Percentiles rank a stretch among this genome's conserved stretches.
phyloP scores from a whole-genome alignment of 495 filamentous ascomycete genomes.

The Amniculicola lignicola region DNA sequence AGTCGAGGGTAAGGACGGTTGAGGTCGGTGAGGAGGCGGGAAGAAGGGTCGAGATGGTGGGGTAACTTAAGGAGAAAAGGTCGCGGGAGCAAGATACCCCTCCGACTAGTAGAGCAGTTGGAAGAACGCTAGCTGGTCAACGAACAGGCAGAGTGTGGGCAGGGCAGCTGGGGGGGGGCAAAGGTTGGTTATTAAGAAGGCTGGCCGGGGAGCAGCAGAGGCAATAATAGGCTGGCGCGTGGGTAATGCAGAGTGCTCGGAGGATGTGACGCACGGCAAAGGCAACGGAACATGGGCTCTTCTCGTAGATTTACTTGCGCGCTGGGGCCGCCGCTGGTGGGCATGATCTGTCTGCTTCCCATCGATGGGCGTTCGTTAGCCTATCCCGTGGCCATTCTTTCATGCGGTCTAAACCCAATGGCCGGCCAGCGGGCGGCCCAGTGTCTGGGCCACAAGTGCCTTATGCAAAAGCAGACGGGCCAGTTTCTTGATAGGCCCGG shows the following conservation, averaged over 20 bases:
- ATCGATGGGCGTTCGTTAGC: constrained; percentile 12
- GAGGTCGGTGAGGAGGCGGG: neutral
- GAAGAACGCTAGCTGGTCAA: constrained; percentile 33
- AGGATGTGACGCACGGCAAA: neutral
- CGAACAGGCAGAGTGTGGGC: constrained; percentile 20
- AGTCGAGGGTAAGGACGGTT: neutral
- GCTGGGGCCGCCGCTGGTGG: constrained; percentile 4
- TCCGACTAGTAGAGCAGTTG: constrained; percentile 3
- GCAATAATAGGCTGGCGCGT: neutral
- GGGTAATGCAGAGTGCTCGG: neutral
- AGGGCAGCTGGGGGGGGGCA: neutral
- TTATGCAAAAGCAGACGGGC: constrained; percentile 24
- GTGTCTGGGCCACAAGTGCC: constrained; percentile 16
- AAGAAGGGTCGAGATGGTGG: constrained; percentile 24
- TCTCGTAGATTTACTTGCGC: constrained; percentile 8
- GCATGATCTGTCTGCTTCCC: constrained; percentile 5
- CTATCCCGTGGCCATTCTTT: constrained; percentile 32
- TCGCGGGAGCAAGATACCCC: constrained; percentile 20
- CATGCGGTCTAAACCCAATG: constrained; percentile 34
- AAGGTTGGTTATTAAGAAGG: constrained; percentile 1
- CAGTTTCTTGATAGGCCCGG: constrained; percentile 18
- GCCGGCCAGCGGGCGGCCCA: constrained; percentile 2
- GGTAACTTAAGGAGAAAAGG: constrained; percentile 30
- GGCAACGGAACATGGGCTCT: neutral
- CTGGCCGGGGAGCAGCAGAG: neutral